Base-by-base conservation (phyloP, 78 protist species). In the Polysphondylium violaceum region DNA sequence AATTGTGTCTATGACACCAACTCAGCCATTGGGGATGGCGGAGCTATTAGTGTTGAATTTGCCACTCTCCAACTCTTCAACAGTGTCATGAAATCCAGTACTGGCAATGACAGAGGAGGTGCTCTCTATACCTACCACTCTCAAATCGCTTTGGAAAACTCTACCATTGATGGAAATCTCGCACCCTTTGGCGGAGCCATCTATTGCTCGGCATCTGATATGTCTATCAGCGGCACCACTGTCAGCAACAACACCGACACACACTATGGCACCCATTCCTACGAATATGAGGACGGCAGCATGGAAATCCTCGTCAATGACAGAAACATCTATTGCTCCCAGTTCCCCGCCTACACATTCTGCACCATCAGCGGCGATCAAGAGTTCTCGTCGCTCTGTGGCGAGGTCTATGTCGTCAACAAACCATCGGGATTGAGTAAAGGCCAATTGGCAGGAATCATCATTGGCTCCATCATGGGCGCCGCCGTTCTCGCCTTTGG, bases 281-380 rank as follows among this genome's bases (percentile, higher is more conserved):
- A 36, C 33, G 83, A 74, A 31, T 23, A 60, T n/a, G 50, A 31
- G 0, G 73, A 27, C 14, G 35, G 56, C 4, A 41, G 25, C 1
- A n/a, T n/a, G n/a, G 51, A 67, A 35, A 44, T 64, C 19, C 4
- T 12, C 21, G 11, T 25, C 27, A 83, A 83, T n/a, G 44, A 17
- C 3, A 44, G n/a, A 43, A 71, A 59, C 11, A 83, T 83, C 25
- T 83, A 55, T 29, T 83, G 91, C n/a, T 29, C 72, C 17, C 2
- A 69, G 0, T 9, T n/a, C 12, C 91, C 91, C 38, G 31, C 53
- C 7, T 53, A 53, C 36, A 67, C 77, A n/a, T 83, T 9, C 33
- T 83, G 91, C 44, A 59, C 23, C 9, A 31, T 83, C 14, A 12
- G 6, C 23, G 91, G 91, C 29, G 79, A 36, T 23, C 38, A 72